Base-by-base conservation (phyloP, 2,329 filamentous ascomycete genomes). In the Fusarium sterilihyphosum region DNA sequence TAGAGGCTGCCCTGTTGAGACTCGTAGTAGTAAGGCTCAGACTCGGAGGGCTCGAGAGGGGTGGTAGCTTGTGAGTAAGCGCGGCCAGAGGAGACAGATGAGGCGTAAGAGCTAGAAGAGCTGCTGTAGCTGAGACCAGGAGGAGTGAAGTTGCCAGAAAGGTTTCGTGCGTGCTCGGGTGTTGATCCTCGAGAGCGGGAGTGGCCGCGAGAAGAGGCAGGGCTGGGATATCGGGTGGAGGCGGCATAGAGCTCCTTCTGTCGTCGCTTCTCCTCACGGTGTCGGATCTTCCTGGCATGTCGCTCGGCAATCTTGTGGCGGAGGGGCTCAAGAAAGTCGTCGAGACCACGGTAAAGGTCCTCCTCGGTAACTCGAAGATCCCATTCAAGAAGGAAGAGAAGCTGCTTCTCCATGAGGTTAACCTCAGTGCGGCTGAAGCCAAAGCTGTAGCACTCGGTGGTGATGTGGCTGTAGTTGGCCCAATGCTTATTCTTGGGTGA, bases 401-500 rank as follows among this genome's bases (percentile, higher is more conserved):
- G 89, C 85, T 99, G 96, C 89, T 97, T 97, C 89, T 99, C 96
- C 96, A 99, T 99, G 72, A 98, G 89, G 87, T 99, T 99, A 79
- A 99, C 96, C 85, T 99, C 96, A 41, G 94, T 96, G 77, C 95
- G 89, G 79, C 92, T 96, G 88, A 99, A 98, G 78, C 95, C 94
- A 80, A 98, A 99, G 80, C 88, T 90, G 81, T 86, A 88, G 71
- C 78, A 81, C 14, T 87, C 85, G 17, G 91, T 91, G 82, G 88
- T 92, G 77, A 98, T 92, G 79, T 92, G 86, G 69, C 93, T 97
- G 88, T 98, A 99, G 79, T 92, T 92, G 75, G 96, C 95, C 96
- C 96, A 99, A 88, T 99, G 96, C 91, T 98, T 98, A 90, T 99
- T 99, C 92, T 98, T 98, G 73, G 96, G 96, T 18, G 95, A 98